These are phyloP conservation scores for Trichoderma sp. DNA, from an alignment of 2,329 filamentous ascomycete species.

Conservation along the genomic window DNA sequence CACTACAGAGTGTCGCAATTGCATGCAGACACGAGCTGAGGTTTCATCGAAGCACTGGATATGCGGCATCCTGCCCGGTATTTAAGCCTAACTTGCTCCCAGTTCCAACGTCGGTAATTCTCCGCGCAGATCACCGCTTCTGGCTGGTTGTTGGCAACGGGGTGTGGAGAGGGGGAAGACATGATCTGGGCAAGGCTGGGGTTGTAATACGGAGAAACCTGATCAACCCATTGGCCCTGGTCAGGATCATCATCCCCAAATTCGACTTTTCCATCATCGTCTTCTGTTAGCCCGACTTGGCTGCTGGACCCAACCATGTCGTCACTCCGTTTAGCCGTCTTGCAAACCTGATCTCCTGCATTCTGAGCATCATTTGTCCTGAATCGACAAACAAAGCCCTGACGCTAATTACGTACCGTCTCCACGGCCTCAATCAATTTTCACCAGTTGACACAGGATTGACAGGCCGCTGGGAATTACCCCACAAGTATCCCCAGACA, in stretches of 20 bases:
- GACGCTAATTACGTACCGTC: slow-evolving; percentile 13
- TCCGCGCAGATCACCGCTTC: slow-evolving; percentile 3
- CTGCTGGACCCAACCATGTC: background rate
- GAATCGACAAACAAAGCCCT: background rate
- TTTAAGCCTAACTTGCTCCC: slow-evolving; percentile 4
- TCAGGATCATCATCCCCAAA: background rate
- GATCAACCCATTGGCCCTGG: background rate
- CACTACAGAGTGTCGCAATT: background rate
- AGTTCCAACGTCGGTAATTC: background rate
- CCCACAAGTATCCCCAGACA: slow-evolving; percentile 12
- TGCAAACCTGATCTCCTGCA: background rate
- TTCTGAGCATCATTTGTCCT: background rate
- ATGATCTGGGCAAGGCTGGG: slow-evolving; percentile 1
- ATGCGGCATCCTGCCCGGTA: slow-evolving; percentile 6
- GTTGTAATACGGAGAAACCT: slow-evolving; percentile 9
- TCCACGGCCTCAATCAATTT: background rate
- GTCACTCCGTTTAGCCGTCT: background rate
- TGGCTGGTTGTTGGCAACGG: background rate
- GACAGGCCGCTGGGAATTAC: slow-evolving; percentile 6
- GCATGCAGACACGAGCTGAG: slow-evolving; percentile 9
- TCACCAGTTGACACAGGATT: background rate
- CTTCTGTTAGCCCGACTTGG: background rate
- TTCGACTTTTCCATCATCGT: background rate
- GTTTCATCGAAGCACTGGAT: slow-evolving; percentile 2
- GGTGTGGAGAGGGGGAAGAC: background rate